Conservation (phyloP, 2,329 filamentous ascomycete genomes). For the Paraconiothyrium sp. region DNA sequence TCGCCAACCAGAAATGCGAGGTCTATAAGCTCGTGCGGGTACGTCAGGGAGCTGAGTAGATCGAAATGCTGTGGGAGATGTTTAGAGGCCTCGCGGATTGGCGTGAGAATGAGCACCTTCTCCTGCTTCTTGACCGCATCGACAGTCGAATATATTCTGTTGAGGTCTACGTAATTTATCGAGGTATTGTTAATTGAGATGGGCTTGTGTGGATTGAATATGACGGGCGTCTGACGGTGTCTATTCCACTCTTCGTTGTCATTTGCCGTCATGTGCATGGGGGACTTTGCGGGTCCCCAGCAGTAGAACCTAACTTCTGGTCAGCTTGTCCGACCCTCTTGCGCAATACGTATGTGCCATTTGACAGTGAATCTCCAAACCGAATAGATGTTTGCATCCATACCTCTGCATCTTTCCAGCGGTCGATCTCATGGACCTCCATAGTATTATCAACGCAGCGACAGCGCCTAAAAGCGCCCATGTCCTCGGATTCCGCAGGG, state of each 20-base stretch:
- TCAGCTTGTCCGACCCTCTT: constrained; percentile 29
- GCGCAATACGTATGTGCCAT: not conserved
- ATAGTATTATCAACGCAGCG: constrained; percentile 81
- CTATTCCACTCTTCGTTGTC: constrained; percentile 90
- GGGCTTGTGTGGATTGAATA: constrained; percentile 94
- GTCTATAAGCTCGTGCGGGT: constrained; percentile 95
- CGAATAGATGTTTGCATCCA: constrained; percentile 29
- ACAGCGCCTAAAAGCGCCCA: constrained; percentile 76
- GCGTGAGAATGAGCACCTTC: constrained; percentile 89
- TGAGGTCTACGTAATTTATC: constrained; percentile 84
- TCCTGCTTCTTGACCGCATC: constrained; percentile 84
- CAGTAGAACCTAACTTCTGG: constrained; percentile 83
- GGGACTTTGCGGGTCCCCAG: constrained; percentile 94
- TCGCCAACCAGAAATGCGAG: constrained; percentile 94
- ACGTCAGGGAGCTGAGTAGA: constrained; percentile 86
- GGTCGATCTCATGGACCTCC: constrained; percentile 82
- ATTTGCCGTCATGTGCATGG: constrained; percentile 92
- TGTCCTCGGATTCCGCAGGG: constrained; percentile 80
- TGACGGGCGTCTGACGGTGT: constrained; percentile 88
- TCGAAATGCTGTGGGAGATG: constrained; percentile 93
- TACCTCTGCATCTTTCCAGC: constrained; percentile 93
- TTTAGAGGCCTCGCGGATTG: constrained; percentile 85
- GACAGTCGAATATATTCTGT: constrained; percentile 80
- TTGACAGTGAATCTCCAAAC: not conserved
- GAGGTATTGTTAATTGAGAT: constrained; percentile 82